A percentile compares a stretch with the other conserved stretches of the same genome.
Evolutionary conservation across 352 stramenopile genomes (phyloP).

Genomic region (Phytophthora capsici): DNA sequence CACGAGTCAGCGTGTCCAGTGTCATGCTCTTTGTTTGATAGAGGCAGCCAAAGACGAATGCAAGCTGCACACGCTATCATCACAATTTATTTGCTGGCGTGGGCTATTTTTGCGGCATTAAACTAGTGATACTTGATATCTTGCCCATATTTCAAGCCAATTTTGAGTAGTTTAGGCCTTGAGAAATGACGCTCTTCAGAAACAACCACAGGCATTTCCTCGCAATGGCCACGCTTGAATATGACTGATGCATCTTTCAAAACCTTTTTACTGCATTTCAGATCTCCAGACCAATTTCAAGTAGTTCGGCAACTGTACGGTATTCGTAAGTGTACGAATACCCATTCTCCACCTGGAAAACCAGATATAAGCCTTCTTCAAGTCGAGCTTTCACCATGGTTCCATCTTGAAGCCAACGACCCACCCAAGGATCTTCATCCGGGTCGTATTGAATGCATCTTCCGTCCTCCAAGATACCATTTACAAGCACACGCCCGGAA

Average conservation of each 20-base stretch:
- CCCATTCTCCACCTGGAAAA: constrained; percentile 66
- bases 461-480: constrained; percentile 62
- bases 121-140: too few species aligned
- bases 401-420: constrained; percentile 54
- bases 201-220: too few species aligned
- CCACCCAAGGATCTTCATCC: constrained; percentile 51
- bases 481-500: constrained; percentile 52
- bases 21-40: constrained; percentile 45
- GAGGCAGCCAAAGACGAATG: not conserved
- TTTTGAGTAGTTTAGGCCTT: too few species aligned
- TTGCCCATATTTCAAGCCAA: too few species aligned
- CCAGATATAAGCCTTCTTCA: constrained; percentile 49
- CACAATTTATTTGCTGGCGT: constrained; percentile 17
- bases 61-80: not conserved
- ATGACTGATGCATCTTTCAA: too few species aligned
- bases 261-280: too few species aligned
- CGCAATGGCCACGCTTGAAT: too few species aligned
- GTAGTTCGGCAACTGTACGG: constrained; percentile 31
- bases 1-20: constrained; percentile 67
- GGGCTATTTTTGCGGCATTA: constrained; percentile 30
- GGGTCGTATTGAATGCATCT: constrained; percentile 50
- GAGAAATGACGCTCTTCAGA: too few species aligned
- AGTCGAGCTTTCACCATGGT: constrained; percentile 74
- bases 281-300: constrained; percentile 39
- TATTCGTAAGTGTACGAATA: constrained; percentile 71